Evolutionary conservation across 106 monocot genomes (phyloP).

Genomic region (Platanthera zijinensis): DNA sequence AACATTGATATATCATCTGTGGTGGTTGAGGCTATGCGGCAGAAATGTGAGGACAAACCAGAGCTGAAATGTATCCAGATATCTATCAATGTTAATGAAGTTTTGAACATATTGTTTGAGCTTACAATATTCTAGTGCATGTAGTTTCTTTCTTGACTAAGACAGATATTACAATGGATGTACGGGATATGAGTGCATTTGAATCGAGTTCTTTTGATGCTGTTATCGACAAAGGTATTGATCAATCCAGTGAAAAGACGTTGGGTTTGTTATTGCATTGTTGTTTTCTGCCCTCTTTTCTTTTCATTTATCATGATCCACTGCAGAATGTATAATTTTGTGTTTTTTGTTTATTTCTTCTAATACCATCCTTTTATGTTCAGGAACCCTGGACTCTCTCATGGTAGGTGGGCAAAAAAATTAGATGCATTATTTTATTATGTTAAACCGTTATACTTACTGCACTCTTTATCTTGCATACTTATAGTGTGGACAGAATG

Average conservation of each 20-base stretch:
- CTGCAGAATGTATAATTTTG: not conserved
- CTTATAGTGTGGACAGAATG: slow-evolving; percentile 73
- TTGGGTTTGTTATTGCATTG: not conserved
- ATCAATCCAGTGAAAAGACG: not conserved
- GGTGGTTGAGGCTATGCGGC: slow-evolving; percentile 75
- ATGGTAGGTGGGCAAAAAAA: slow-evolving; percentile 60
- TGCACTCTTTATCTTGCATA: slow-evolving; percentile 10
- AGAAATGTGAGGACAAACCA: slow-evolving; percentile 56
- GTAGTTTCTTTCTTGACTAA: slow-evolving; percentile 10
- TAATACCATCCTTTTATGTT: slow-evolving; percentile 20
- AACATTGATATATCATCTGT: slow-evolving; percentile 94
- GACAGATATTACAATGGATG: slow-evolving; percentile 82
- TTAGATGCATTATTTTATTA: slow-evolving; percentile 10
- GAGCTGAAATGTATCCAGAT: slow-evolving; percentile 65
- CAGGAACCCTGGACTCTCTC: slow-evolving; percentile 95
- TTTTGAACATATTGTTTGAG: not conserved
- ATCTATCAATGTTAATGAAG: not conserved
- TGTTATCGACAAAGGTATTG: slow-evolving; percentile 90
- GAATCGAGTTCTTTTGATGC: slow-evolving; percentile 72
- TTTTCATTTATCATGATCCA: slow-evolving; percentile 1
- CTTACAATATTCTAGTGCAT: not conserved
- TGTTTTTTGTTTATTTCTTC: slow-evolving; percentile 18
- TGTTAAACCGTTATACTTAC: slow-evolving; percentile 13
- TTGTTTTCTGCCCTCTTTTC: not conserved
- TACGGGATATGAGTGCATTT: slow-evolving; percentile 62